phyloP scores from a whole-genome alignment of 176 grass and related monocot genomes.

The Oryza nivara region DNA sequence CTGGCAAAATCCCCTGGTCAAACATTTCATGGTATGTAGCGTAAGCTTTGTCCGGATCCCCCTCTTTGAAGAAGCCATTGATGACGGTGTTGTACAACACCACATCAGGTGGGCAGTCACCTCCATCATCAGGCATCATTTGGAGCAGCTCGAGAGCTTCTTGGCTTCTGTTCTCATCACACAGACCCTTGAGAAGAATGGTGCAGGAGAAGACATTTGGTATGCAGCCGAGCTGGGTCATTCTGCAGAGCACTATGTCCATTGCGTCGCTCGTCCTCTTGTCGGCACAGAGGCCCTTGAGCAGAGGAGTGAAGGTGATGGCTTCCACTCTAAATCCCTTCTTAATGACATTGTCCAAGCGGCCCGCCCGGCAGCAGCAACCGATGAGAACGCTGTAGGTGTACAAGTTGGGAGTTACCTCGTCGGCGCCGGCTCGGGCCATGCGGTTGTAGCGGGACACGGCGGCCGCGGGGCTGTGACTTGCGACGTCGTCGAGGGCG shows the following conservation, averaged over 20 bases:
- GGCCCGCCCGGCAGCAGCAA: not conserved
- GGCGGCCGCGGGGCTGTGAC: no score
- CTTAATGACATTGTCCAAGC: not conserved
- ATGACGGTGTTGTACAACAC: constrained; percentile 32
- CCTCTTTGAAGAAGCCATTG: constrained; percentile 18
- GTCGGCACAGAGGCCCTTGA: constrained; percentile 26
- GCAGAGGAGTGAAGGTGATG: not conserved
- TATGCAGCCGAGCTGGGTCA: constrained; percentile 34
- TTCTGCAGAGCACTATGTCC: constrained; percentile 10
- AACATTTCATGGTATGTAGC: constrained; percentile 19
- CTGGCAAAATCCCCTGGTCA: not conserved
- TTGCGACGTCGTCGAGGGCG: not conserved
- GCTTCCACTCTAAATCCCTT: not conserved
- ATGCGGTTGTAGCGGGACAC: not conserved
- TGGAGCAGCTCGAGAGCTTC: constrained; percentile 21
- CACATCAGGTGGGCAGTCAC: not conserved
- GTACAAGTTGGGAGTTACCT: not conserved
- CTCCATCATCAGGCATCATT: constrained; percentile 4
- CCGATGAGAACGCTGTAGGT: not conserved
- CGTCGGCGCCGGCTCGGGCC: not conserved
- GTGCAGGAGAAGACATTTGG: not conserved
- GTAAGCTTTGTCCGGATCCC: not conserved
- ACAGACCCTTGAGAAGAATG: constrained; percentile 39
- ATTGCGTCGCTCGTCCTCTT: constrained; percentile 17
- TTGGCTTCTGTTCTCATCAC: not conserved